Conservation (phyloP, 192 early-diverging fungal species). For the Podila minutissima region DNA sequence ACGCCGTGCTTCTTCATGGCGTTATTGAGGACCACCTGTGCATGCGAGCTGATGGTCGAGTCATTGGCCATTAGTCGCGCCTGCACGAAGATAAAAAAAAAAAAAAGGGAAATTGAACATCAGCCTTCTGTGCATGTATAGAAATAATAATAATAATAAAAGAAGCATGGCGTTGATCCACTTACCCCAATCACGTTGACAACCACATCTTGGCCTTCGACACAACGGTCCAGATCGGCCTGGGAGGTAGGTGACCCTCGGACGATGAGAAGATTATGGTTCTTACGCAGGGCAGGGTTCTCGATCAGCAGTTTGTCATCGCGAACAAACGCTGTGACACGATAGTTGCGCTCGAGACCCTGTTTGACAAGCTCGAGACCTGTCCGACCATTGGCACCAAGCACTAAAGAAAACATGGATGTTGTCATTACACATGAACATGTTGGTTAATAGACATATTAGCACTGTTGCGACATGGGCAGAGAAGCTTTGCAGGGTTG, state of each 20-base stretch:
- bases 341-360: slow-evolving; percentile 47
- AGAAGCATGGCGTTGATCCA: background rate
- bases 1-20: slow-evolving; percentile 51
- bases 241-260: slow-evolving; percentile 44
- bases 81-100: slow-evolving; percentile 1
- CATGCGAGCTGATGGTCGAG: slow-evolving; percentile 39
- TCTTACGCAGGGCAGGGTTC: slow-evolving; percentile 31
- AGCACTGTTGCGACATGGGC: background rate
- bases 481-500: background rate
- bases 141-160: background rate
- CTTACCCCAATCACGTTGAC: slow-evolving; percentile 51
- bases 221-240: slow-evolving; percentile 46
- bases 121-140: background rate
- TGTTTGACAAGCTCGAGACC: slow-evolving; percentile 51
- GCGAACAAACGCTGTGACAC: slow-evolving; percentile 52
- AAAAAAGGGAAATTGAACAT: background rate
- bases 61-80: slow-evolving; percentile 38
- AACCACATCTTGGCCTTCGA: slow-evolving; percentile 55
- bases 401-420: slow-evolving; percentile 12
- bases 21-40: slow-evolving; percentile 45
- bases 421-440: background rate
- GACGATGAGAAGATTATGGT: slow-evolving; percentile 51
- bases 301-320: slow-evolving; percentile 35
- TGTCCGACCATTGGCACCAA: slow-evolving; percentile 51
- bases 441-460: background rate